Evolutionary conservation across 352 stramenopile genomes (phyloP), one percentile per base, ranked within the genome.

Genomic region (Aphanomyces cochlioides): DNA sequence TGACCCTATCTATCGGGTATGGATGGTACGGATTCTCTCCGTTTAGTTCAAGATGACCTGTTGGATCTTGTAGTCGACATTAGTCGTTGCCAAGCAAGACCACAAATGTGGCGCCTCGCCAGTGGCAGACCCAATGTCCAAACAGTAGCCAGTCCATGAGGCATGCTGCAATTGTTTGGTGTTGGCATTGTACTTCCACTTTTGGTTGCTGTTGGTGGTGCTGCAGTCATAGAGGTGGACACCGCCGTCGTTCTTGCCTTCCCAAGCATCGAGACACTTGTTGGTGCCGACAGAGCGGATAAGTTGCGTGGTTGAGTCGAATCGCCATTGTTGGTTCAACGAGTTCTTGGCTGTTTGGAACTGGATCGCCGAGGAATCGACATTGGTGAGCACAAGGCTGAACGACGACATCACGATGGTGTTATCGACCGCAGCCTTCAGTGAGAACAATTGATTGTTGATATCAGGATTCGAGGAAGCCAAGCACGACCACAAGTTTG

Each of bases 191-290:
- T 81, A 87, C 41, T 28, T 79, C 82, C 82, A 88, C 34, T 74
- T 74, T 72, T 89, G 80, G 69, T 89, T 89, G 39, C 15, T 50
- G 59, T 89, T 80, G 6, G 56, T 80, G 6, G 56, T 59, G 21
- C 83, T 80, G 70, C 82, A 89, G 17, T 39, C 34, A 65, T 82
- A 89, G 36, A 77, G 78, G 76, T 87, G 82, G 47, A 89, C 79
- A 38, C 74, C 73, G 17, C 80, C 82, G 38, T 79, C 80, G 13
- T 81, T 50, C 78, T 69, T 78, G 13, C 43, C 75, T 67, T 89
- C 80, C 73, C 28, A 28, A 28, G 28, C 28, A 28, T 28, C 28
- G 28, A 28, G 28, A 28, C 28, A 28, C 43, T 12, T 50, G 43
- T 58, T 58, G 50, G 50, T 8, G 50, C 15, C 50, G 43, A 50